Conservation (phyloP, 1,284 basidiomycete species). For the Cutaneotrichosporon mucoides region DNA sequence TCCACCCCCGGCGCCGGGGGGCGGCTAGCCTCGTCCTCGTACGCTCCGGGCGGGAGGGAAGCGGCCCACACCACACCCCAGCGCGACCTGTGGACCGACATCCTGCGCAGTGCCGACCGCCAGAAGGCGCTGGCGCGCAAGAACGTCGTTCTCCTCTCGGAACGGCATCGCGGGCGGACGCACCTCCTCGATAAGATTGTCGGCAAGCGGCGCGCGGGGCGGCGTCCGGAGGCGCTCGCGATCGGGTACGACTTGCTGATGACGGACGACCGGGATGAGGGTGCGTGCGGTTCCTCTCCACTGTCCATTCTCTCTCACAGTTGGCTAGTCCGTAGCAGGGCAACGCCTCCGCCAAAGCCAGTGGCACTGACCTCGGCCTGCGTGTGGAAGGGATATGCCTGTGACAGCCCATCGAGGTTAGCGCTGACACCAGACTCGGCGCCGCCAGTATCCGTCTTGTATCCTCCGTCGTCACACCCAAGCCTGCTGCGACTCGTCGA, state of each 20-base stretch:
- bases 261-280: conserved; percentile 84
- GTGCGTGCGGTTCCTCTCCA: conserved; percentile 51
- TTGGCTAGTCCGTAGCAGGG: too few species aligned
- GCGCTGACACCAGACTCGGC: conserved; percentile 61
- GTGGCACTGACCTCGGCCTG: too few species aligned
- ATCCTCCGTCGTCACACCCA: conserved; percentile 71
- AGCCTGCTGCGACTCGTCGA: conserved; percentile 75
- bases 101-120: conserved; percentile 78
- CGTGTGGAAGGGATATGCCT: too few species aligned
- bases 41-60: not conserved
- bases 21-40: too few species aligned
- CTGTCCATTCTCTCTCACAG: not conserved
- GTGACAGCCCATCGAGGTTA: too few species aligned
- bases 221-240: conserved; percentile 59
- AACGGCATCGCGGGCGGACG: conserved; percentile 52
- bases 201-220: conserved; percentile 10
- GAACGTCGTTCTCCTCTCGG: conserved; percentile 68
- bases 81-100: conserved; percentile 78
- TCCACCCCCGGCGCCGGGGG: not conserved
- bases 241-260: conserved; percentile 84
- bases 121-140: conserved; percentile 68
- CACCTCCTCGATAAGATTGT: conserved; percentile 22
- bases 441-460: conserved; percentile 81
- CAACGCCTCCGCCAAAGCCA: too few species aligned
- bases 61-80: not conserved